These are phyloP conservation scores for Gossypium longicalyx DNA, from an alignment of 345 rosid genomes.

Conservation along the genomic window DNA sequence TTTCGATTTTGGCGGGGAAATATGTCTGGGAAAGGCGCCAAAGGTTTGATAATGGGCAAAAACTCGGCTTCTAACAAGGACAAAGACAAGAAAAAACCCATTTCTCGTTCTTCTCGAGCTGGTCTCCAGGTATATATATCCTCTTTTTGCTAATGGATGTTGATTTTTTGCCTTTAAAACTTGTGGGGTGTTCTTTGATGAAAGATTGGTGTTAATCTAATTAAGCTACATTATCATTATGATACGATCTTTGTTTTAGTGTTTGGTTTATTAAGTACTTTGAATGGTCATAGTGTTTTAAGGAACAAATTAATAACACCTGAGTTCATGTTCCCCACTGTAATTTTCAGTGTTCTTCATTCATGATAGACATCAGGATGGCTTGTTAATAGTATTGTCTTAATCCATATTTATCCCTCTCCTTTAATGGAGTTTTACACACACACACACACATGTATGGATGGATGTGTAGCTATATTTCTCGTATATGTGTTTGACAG, in stretches of 20 bases:
- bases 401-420: not conserved
- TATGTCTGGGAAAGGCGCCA: constrained; percentile 63
- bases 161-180: not conserved
- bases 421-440: not conserved
- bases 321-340: too few species aligned
- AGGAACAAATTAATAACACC: too few species aligned
- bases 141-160: not conserved
- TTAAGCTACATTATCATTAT: too few species aligned
- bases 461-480: too few species aligned
- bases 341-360: not conserved
- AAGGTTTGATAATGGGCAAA: constrained; percentile 51
- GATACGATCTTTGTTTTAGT: too few species aligned
- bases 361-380: not conserved
- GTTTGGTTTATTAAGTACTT: too few species aligned
- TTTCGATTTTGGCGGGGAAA: constrained; percentile 10
- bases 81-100: constrained; percentile 63
- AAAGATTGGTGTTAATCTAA: too few species aligned
- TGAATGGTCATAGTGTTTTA: too few species aligned
- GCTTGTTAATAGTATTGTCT: not conserved
- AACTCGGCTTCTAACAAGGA: constrained; percentile 34
- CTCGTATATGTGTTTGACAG: too few species aligned
- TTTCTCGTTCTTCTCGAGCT: constrained; percentile 79
- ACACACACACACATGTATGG: too few species aligned
- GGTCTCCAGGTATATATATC: constrained; percentile 59
- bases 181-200: too few species aligned